Evolutionary conservation across 1,139 yeast species (phyloP).

Genomic region (Pichia cactophila): DNA sequence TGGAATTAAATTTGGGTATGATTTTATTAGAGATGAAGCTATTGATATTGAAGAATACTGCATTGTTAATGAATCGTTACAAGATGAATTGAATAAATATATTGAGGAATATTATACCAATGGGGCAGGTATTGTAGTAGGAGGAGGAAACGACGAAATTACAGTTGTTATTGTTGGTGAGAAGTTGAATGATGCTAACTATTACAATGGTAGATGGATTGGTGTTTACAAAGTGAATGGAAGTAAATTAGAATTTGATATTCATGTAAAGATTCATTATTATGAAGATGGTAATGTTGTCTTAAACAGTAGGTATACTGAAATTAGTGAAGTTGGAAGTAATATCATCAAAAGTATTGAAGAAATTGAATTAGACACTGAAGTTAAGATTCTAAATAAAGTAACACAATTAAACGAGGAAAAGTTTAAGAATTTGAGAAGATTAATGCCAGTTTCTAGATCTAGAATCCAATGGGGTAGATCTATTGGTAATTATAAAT

Average conservation of each 20-base stretch:
- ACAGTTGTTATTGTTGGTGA: constrained; percentile 56
- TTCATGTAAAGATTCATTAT: constrained; percentile 71
- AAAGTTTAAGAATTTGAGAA: constrained; percentile 75
- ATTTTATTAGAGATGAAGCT: constrained; percentile 41
- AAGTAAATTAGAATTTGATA: constrained; percentile 40
- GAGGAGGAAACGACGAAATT: constrained; percentile 12
- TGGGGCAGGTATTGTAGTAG: constrained; percentile 40
- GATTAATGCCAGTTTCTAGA: constrained; percentile 87
- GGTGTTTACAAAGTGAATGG: constrained; percentile 47
- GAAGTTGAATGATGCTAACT: constrained; percentile 67
- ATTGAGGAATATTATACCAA: constrained; percentile 49
- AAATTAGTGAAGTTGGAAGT: constrained; percentile 25
- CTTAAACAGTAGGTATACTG: constrained; percentile 44
- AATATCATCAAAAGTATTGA: constrained; percentile 46
- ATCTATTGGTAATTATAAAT: constrained; percentile 80
- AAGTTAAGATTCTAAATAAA: constrained; percentile 52
- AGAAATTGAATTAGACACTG: constrained; percentile 52
- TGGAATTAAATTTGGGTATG: constrained; percentile 48
- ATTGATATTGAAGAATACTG: constrained; percentile 42
- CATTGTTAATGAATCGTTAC: constrained; percentile 23
- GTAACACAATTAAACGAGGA: constrained; percentile 71
- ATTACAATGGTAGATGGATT: constrained; percentile 87
- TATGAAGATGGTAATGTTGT: constrained; percentile 95
- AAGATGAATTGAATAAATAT: constrained; percentile 31
- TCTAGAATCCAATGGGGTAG: constrained; percentile 93